Evolutionary conservation across 345 rosid genomes (phyloP), one percentile per base, ranked within the genome.

Genomic region (Bruguiera sexangula): DNA sequence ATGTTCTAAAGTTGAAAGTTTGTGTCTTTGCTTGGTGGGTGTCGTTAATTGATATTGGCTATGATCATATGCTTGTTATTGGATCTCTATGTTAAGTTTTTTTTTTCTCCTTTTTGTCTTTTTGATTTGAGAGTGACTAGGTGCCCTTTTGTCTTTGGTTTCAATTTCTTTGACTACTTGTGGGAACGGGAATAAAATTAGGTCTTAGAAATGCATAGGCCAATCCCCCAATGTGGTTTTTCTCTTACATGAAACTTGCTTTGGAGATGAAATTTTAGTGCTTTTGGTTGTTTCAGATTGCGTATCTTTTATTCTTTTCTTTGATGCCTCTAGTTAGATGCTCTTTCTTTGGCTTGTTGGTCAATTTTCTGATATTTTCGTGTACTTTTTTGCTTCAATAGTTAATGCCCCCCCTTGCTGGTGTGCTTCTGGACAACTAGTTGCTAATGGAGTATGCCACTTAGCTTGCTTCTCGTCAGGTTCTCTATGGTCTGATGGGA

Each of bases 401-500:
- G 50, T 13, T 43, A 43, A 13, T 43, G 19, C 6, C 18, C 6
- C 18, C 50, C 43, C 9, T 9, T 27, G 53, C 50, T 26, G 61
- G 50, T 56, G 75, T 56, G 34, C 53, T 57, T 65, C 73, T 81
- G 72, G 74, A 58, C 24, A 24, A 63, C 36, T 31, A 48, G 59
- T 31, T 65, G 63, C 15, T 48, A 43, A 56, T 76, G 78, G 76
- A 77, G 80, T 50, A 27, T 69, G 65, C 59, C 36, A 64, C 67
- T 66, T 46, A 31, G 60, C 63, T 56, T 67, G 70, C 53, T 66
- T 16, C 53, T 53, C 21, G 67, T 65, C 57, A 37, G 69, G 56
- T 36, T 58, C 31, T 58, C 72, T 32, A 1, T 30, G 29, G 65
- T 69, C 50, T 74, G 77, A 80, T 78, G 84, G 76, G 78, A 20